phyloP scores from a whole-genome alignment of 2,329 filamentous ascomycete genomes.

The Chrysoporthe deuterocubensis region DNA sequence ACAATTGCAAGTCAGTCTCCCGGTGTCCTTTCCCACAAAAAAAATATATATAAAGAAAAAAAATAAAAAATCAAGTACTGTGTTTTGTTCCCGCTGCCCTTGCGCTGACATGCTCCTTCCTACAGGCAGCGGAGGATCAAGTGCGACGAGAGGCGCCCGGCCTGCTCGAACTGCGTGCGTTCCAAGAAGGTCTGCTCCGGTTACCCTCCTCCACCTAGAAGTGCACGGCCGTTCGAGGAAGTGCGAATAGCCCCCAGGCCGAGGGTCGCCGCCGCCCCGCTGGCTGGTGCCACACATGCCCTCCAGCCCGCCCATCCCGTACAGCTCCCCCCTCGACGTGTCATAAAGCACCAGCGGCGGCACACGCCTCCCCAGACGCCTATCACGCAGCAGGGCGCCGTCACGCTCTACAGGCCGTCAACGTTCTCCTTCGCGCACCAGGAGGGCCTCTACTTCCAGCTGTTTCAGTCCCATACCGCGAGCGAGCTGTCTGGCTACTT shows the following conservation, averaged over 20 bases:
- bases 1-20: slow-evolving; percentile 68
- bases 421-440: slow-evolving; percentile 53
- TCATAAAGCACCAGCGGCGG: slow-evolving; percentile 38
- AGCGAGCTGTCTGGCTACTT: slow-evolving; percentile 70
- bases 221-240: slow-evolving; percentile 50
- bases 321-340: slow-evolving; percentile 30
- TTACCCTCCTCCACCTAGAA: slow-evolving; percentile 62
- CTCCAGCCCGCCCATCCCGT: slow-evolving; percentile 31
- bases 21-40: not conserved
- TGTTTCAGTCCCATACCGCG: slow-evolving; percentile 65
- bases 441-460: slow-evolving; percentile 64
- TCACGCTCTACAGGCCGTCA: slow-evolving; percentile 49
- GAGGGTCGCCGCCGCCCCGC: slow-evolving; percentile 21
- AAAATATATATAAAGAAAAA: no score
- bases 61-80: not conserved
- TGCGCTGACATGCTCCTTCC: slow-evolving; percentile 24
- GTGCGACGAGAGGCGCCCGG: slow-evolving; percentile 66
- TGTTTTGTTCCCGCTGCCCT: no score
- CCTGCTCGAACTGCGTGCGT: slow-evolving; percentile 62
- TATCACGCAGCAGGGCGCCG: slow-evolving; percentile 24
- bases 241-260: slow-evolving; percentile 55
- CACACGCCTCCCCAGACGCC: slow-evolving; percentile 43
- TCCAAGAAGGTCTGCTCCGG: slow-evolving; percentile 64
- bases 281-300: slow-evolving; percentile 26
- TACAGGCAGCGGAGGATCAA: slow-evolving; percentile 64